phyloP scores from a whole-genome alignment of 164 flowering plant genomes.

The Annona cherimola region DNA sequence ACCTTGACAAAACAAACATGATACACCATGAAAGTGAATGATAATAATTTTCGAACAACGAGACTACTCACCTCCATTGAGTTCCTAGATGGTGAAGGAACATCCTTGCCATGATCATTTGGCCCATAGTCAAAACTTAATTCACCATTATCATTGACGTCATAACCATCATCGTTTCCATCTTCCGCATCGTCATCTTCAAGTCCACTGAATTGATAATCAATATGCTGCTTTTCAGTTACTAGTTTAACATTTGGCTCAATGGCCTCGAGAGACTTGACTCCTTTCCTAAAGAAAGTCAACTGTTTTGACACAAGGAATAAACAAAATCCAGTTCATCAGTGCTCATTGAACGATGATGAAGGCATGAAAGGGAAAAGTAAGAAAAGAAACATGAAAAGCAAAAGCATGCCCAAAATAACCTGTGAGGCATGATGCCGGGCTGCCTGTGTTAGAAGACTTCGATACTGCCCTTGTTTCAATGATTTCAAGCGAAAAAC shows the following conservation, averaged over 20 bases:
- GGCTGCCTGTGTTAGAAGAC: conserved; percentile 92
- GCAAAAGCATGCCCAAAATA: conserved; percentile 7
- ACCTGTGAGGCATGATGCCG: conserved; percentile 99
- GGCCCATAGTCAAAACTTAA: conserved; percentile 78
- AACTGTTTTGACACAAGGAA: conserved; percentile 43
- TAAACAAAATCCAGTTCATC: conserved; percentile 6
- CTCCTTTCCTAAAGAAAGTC: conserved; percentile 68
- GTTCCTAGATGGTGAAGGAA: conserved; percentile 34
- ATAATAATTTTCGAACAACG: no score
- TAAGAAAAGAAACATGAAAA: not conserved
- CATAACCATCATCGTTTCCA: conserved; percentile 32
- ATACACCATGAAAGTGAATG: not conserved
- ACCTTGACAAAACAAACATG: not conserved
- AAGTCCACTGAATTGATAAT: conserved; percentile 76
- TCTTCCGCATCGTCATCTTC: conserved; percentile 59
- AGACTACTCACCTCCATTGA: conserved; percentile 59
- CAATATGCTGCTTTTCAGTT: conserved; percentile 72
- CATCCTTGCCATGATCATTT: conserved; percentile 38
- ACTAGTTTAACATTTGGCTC: conserved; percentile 71
- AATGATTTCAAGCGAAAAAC: conserved; percentile 83
- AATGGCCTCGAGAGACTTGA: conserved; percentile 61
- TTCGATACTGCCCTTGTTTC: conserved; percentile 81
- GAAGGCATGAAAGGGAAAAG: no score
- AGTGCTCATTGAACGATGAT: not conserved
- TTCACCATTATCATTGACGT: conserved; percentile 54